These are phyloP conservation scores for Rugonectria rugulosa DNA, from an alignment of 2,329 filamentous ascomycete species.

Conservation along the genomic window DNA sequence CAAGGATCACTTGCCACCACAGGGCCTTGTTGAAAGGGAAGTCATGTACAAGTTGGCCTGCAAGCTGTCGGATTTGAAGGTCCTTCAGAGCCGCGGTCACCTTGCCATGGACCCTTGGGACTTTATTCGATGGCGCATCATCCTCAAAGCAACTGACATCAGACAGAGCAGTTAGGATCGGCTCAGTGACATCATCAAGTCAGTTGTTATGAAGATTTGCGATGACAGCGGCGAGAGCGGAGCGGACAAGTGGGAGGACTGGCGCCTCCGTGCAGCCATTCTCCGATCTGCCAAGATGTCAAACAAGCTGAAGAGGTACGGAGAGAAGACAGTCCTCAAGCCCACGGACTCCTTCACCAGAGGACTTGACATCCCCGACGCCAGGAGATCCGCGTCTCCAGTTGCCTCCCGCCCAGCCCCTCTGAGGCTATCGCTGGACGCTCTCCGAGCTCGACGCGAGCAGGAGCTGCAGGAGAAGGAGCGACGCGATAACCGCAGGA, in stretches of 20 bases:
- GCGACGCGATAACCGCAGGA: neutral
- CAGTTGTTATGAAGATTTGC: slow-evolving; percentile 25
- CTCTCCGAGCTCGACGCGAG: neutral
- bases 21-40: slow-evolving; percentile 45
- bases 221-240: slow-evolving; percentile 5
- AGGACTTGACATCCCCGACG: neutral
- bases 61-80: slow-evolving; percentile 42
- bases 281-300: slow-evolving; percentile 34
- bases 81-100: slow-evolving; percentile 33
- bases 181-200: slow-evolving; percentile 19
- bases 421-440: neutral
- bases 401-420: neutral
- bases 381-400: neutral
- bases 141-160: neutral
- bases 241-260: slow-evolving; percentile 33
- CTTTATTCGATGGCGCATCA: slow-evolving; percentile 40
- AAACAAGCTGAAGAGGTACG: neutral
- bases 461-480: neutral
- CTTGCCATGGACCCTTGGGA: slow-evolving; percentile 48
- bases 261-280: slow-evolving; percentile 39
- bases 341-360: neutral
- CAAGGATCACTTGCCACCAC: slow-evolving; percentile 41
- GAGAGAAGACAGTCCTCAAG: neutral
- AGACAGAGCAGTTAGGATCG: slow-evolving; percentile 1
- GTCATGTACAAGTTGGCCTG: slow-evolving; percentile 46